Evolutionary conservation across 1,284 basidiomycete genomes (phyloP).

Genomic region (Butyriboletus appendiculatus): DNA sequence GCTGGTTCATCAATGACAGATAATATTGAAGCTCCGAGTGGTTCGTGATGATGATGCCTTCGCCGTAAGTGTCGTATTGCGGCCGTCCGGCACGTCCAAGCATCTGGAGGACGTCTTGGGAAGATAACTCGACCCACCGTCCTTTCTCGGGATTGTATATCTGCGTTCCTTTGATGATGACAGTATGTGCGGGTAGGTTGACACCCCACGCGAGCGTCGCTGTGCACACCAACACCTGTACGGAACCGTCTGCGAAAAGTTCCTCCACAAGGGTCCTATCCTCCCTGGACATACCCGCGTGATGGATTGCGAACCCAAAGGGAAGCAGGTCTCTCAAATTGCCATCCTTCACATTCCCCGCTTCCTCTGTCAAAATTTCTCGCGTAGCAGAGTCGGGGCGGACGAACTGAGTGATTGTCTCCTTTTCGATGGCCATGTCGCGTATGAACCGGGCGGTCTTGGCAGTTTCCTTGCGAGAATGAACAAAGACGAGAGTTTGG

Average conservation of each 20-base stretch:
- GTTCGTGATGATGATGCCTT: slow-evolving; percentile 99
- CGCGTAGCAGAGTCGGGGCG: slow-evolving; percentile 87
- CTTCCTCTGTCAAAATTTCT: slow-evolving; percentile 86
- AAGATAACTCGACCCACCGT: slow-evolving; percentile 94
- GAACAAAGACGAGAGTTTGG: slow-evolving; percentile 94
- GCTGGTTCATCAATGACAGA: slow-evolving; percentile 90
- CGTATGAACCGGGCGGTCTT: slow-evolving; percentile 96
- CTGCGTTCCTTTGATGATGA: slow-evolving; percentile 99
- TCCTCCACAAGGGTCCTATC: slow-evolving; percentile 95
- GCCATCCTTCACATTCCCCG: slow-evolving; percentile 80
- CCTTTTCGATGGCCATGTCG: slow-evolving; percentile 95
- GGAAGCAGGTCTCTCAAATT: slow-evolving; percentile 91
- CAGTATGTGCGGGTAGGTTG: slow-evolving; percentile 96
- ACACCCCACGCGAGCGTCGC: slow-evolving; percentile 99
- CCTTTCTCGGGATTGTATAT: slow-evolving; percentile 99
- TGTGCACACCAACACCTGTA: slow-evolving; percentile 96
- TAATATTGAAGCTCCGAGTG: slow-evolving; percentile 98
- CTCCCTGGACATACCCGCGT: slow-evolving; percentile 97
- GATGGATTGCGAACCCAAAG: slow-evolving; percentile 98
- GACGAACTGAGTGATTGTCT: slow-evolving; percentile 94
- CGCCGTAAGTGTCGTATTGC: slow-evolving; percentile 96
- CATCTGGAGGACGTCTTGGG: slow-evolving; percentile 99
- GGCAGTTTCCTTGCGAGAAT: slow-evolving; percentile 93
- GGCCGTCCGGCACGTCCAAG: slow-evolving; percentile 97
- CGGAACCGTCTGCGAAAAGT: slow-evolving; percentile 88